Base-by-base conservation (phyloP, 140 eudicot species). In the Anethum foeniculum region DNA sequence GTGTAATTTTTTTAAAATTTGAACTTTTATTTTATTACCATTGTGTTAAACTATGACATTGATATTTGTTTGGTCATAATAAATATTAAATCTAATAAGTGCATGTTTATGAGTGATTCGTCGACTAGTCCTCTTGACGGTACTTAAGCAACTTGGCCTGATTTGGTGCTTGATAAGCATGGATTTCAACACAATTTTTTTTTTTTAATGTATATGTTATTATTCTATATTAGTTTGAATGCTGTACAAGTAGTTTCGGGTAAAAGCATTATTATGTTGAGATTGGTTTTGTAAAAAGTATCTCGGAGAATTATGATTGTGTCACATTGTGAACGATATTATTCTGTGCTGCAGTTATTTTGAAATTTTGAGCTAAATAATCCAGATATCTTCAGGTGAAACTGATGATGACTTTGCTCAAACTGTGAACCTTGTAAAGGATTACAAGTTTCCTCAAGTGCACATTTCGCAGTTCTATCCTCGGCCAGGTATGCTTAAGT, bases 391-490 rank as follows among this genome's bases (percentile, higher is more conserved):
- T 80, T 82, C 91, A 95, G 99, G 99, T 76, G 99, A 95, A 88
- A 95, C 93, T 62, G 97, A 95, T 83, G 99, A 93, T 75, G 92
- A 95, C 84, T 93, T 93, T 93, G 88, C 89, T 80, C 83, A 89
- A 77, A 95, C 98, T 5, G 89, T 95, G 78, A 85, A 86, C 77
- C 95, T 95, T n/a, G 89, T 93, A 16, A 92, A 90, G 91, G 89
- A 95, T n/a, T 95, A 93, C 88, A 91, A 90, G 96, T 87, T 95
- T 81, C 84, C 99, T 71, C 99, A 95, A 90, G 97, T 95, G 79
- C 99, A 95, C 85, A 95, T 95, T 76, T 95, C 99, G 68, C 99
- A 95, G 71, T 95, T 95, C 85, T 95, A 95, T 87, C 99, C 99
- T 54, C 84, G 99, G 64, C 99, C 99, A 62, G 99, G 99, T 95